A percentile compares a stretch with the other conserved stretches of the same genome.
Evolutionary conservation across 148 eudicot genomes (phyloP).

Genomic region (Linanthus parryae): DNA sequence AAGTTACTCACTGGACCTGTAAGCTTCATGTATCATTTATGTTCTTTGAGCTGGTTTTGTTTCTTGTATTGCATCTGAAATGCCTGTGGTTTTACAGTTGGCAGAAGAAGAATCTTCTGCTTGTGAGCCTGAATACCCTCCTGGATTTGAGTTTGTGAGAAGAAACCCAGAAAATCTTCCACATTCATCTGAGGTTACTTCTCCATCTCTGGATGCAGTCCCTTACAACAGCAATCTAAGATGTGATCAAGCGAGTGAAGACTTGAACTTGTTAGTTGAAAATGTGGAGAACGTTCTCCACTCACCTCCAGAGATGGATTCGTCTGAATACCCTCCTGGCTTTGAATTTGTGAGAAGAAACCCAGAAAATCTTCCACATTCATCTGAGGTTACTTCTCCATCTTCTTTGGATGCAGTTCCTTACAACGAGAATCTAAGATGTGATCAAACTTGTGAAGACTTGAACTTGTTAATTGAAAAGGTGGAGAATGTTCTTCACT

Average conservation of each 20-base stretch:
- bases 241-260: conserved; percentile 10
- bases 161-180: conserved; percentile 17
- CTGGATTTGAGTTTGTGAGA: conserved; percentile 57
- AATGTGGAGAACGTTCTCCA: conserved; percentile 53
- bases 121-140: conserved; percentile 70
- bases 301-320: conserved; percentile 38
- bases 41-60: conserved; percentile 7
- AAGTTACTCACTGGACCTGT: conserved; percentile 28
- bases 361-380: no score
- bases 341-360: no score
- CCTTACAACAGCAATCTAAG: no score
- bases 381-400: no score
- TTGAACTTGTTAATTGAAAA: conserved; percentile 28
- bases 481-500: conserved; percentile 54
- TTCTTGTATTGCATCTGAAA: conserved; percentile 2
- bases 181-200: conserved; percentile 16
- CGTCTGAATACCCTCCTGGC: conserved; percentile 28
- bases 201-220: conserved; percentile 18
- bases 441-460: conserved; percentile 13
- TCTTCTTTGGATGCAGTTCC: no score
- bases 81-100: conserved; percentile 15
- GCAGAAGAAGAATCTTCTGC: conserved; percentile 27
- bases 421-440: no score
- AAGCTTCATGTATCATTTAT: conserved; percentile 13
- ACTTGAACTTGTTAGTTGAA: conserved; percentile 29